Percentiles rank a stretch among this genome's conserved stretches.
Conservation (phyloP, 2,329 filamentous ascomycete species). For the Talaromyces sp. region DNA sequence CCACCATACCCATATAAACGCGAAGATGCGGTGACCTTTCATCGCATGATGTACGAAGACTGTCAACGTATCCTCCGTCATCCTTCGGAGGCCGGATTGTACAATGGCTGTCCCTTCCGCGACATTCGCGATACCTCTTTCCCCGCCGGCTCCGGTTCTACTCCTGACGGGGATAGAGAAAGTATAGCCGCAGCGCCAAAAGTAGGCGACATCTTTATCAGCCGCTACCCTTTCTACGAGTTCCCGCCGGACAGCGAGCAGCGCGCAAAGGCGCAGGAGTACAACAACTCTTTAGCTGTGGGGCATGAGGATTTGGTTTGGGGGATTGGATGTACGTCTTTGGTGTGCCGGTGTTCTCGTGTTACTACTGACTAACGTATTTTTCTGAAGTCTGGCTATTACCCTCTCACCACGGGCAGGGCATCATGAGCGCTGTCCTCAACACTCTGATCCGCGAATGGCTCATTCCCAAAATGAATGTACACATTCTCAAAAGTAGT, state of each 20-base stretch:
- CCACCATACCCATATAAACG: conserved; percentile 27
- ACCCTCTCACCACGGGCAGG: conserved; percentile 27
- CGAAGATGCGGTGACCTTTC: conserved; percentile 21
- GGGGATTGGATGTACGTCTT: conserved; percentile 24
- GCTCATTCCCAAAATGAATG: conserved; percentile 30
- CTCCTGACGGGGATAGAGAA: neutral
- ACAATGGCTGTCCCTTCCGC: conserved; percentile 23
- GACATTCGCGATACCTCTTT: conserved; percentile 21
- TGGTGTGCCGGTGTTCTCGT: neutral
- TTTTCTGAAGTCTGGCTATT: conserved; percentile 23
- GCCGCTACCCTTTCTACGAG: conserved; percentile 27
- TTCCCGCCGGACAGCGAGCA: conserved; percentile 20
- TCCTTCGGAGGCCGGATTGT: conserved; percentile 9
- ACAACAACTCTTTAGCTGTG: conserved; percentile 22
- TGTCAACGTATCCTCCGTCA: neutral
- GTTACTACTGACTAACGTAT: neutral
- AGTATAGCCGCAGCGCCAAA: conserved; percentile 9
- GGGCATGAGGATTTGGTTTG: conserved; percentile 27
- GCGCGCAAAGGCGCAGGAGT: conserved; percentile 15
- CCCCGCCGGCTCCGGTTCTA: neutral
- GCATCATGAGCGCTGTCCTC: conserved; percentile 29
- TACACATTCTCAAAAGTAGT: conserved; percentile 20
- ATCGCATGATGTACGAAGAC: conserved; percentile 9
- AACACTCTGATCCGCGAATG: conserved; percentile 25
- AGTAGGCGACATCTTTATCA: conserved; percentile 26